phyloP scores from a whole-genome alignment of 2,329 filamentous ascomycete species.

The Cytospora schulzeri region DNA sequence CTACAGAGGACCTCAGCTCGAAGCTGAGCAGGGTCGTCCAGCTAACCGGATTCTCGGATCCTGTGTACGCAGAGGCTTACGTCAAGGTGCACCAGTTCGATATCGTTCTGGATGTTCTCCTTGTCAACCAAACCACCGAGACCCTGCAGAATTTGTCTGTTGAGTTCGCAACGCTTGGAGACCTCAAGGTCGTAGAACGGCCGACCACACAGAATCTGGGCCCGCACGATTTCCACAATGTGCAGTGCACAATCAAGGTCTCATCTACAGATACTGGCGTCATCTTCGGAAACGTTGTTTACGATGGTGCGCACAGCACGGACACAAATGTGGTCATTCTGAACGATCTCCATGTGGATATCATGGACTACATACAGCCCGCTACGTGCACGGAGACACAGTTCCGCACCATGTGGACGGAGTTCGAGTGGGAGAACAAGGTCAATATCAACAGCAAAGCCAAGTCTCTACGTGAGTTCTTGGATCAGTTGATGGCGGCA shows the following conservation, averaged over 20 bases:
- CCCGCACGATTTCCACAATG: constrained; percentile 95
- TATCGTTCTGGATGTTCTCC: constrained; percentile 91
- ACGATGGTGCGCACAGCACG: constrained; percentile 88
- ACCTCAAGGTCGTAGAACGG: constrained; percentile 95
- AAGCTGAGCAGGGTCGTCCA: constrained; percentile 97
- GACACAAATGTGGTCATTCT: constrained; percentile 97
- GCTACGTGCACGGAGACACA: constrained; percentile 96
- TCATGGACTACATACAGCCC: constrained; percentile 99
- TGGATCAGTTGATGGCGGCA: constrained; percentile 92
- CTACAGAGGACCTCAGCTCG: constrained; percentile 81
- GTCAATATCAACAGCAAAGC: constrained; percentile 99
- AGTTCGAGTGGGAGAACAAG: constrained; percentile 99
- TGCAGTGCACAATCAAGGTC: constrained; percentile 98
- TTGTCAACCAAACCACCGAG: constrained; percentile 96
- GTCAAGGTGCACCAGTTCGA: constrained; percentile 99
- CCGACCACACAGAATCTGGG: constrained; percentile 95
- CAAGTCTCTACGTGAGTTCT: constrained; percentile 86
- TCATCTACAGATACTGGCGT: constrained; percentile 97
- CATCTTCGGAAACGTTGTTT: constrained; percentile 98
- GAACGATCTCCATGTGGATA: constrained; percentile 97
- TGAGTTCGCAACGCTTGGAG: constrained; percentile 96
- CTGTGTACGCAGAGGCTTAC: constrained; percentile 98
- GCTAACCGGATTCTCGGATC: constrained; percentile 95
- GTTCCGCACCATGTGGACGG: constrained; percentile 99
- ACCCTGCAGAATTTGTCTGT: constrained; percentile 96